Evolutionary conservation across 129 eudicot genomes (phyloP).

Genomic region (Tagetes erecta): DNA sequence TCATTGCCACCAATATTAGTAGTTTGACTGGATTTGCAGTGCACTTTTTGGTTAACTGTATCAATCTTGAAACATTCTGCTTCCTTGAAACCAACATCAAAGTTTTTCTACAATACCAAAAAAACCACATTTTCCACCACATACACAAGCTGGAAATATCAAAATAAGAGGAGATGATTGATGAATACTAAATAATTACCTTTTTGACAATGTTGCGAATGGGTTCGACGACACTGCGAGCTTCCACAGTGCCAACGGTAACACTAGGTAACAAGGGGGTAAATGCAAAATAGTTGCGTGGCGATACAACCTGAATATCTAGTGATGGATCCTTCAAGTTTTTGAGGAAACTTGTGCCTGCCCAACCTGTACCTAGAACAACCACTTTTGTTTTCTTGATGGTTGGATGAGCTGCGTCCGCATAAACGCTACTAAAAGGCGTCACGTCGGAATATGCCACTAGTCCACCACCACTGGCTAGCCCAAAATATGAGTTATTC

Average conservation of each 20-base stretch:
- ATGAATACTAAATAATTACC: constrained; percentile 27
- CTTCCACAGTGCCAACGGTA: constrained; percentile 91
- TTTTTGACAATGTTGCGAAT: constrained; percentile 70
- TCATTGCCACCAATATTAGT: constrained; percentile 45
- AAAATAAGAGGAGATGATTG: constrained; percentile 14
- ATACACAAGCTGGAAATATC: background rate
- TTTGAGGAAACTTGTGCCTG: constrained; percentile 78
- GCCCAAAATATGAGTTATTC: constrained; percentile 1
- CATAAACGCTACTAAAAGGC: constrained; percentile 36
- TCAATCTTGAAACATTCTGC: constrained; percentile 90
- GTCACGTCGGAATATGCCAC: constrained; percentile 43
- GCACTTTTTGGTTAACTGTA: constrained; percentile 56
- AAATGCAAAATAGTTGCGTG: constrained; percentile 78
- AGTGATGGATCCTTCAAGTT: constrained; percentile 63
- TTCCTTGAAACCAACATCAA: constrained; percentile 56
- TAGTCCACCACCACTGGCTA: constrained; percentile 65
- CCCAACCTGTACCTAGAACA: constrained; percentile 92
- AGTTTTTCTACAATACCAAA: constrained; percentile 47
- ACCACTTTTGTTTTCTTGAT: constrained; percentile 67
- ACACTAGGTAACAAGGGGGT: constrained; percentile 90
- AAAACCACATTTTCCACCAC: constrained; percentile 6
- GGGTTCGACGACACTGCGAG: constrained; percentile 94
- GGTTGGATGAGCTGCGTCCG: constrained; percentile 38
- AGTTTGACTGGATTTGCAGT: constrained; percentile 49
- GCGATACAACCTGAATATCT: constrained; percentile 74